Evolutionary conservation across 2,329 filamentous ascomycete species (phyloP), one percentile per base, ranked within the genome.

Genomic region (Nemania serpens): DNA sequence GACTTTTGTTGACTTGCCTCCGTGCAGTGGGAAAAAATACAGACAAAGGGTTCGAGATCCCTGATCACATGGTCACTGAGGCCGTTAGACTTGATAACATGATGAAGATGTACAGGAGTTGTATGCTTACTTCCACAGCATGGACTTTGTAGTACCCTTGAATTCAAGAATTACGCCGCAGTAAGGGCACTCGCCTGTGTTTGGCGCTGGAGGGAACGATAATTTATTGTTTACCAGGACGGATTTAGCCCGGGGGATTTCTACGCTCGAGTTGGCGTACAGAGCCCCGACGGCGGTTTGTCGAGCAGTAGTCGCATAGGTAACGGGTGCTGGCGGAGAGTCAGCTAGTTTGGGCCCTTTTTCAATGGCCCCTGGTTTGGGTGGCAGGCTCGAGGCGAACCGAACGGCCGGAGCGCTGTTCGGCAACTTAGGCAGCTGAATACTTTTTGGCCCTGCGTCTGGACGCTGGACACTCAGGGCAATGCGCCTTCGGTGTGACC

Each of bases 1-100:
- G 58, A 6, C 50, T 9, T 22, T 3, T 51, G 52, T 34, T 50
- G 58, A 39, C 52, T 10, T 4, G 18, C 37, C 1, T 43, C 39
- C 22, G 10, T 11, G 52, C 58, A 60, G 17, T 45, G 58, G 7
- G 25, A 0, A 10, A 51, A 56, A 10, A 60, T 3, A 56, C 58
- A 60, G 3, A 60, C 9, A 5, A 60, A 60, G 33, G 58, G 58
- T 52, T 56, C 52, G 13, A 60, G 58, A 29, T 60, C 58, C 39
- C 10, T 7, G 33, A 60, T 37, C 22, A 60, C 58, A 52, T 60
- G 58, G 22, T 56, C 22, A 12, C 58, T 60, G 33, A 15, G 9
- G 12, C 36, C 9, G 33, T 36, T 33, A 47, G 34, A 13, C 13
- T 7, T 50, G 25, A 20, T 33, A 29, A 6, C 17, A 41, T 60